phyloP scores from a whole-genome alignment of 345 rosid species.

The Eucalyptus paniculata region DNA sequence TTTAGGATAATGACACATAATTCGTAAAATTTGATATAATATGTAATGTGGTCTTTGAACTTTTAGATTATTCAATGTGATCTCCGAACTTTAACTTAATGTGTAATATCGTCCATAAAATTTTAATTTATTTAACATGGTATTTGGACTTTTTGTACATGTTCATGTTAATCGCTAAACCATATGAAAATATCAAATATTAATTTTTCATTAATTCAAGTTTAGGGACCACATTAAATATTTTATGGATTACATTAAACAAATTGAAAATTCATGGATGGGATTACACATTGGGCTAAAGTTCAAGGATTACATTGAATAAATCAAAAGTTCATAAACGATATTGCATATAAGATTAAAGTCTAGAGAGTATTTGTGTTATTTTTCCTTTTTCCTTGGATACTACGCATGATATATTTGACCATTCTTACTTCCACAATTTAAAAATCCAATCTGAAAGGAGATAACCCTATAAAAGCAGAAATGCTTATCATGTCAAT shows the following conservation, averaged over 20 bases:
- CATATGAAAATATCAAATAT: no score
- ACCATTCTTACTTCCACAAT: background rate
- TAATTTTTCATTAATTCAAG: no score
- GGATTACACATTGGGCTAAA: accelerated
- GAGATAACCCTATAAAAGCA: background rate
- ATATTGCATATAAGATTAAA: no score
- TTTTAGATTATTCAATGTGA: accelerated
- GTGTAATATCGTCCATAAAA: accelerated
- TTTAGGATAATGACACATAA: background rate
- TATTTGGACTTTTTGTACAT: no score
- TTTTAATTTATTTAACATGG: no score
- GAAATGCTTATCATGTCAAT: background rate
- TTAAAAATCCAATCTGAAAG: background rate
- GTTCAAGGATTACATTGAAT: accelerated
- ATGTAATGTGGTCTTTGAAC: accelerated
- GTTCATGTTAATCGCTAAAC: background rate
- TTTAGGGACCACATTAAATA: no score
- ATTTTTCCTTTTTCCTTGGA: background rate
- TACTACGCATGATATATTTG: background rate
- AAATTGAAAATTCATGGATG: no score
- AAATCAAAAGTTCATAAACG: accelerated
- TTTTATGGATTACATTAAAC: no score
- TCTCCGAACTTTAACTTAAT: accelerated
- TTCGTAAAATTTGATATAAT: no score
- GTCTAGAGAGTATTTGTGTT: no score